A percentile compares a stretch with the other conserved stretches of the same genome.
phyloP scores from a whole-genome alignment of 106 monocot genomes.

The Acorus gramineus region DNA sequence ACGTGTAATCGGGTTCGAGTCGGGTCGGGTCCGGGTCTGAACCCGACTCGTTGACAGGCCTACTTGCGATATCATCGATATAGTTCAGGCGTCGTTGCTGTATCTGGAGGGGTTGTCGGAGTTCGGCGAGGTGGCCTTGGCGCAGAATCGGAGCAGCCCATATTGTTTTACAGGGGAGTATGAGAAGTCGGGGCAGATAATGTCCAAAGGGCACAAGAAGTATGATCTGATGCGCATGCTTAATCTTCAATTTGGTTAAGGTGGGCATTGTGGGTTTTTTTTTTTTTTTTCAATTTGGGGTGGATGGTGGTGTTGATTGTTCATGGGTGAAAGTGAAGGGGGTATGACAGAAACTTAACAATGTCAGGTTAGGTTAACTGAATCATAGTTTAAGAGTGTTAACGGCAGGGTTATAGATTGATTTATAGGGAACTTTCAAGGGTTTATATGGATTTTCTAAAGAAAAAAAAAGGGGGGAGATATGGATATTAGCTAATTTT shows the following conservation, averaged over 20 bases:
- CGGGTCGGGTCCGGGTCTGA: no score
- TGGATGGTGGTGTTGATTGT: background rate
- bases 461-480: no score
- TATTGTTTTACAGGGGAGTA: slow-evolving; percentile 28
- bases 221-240: slow-evolving; percentile 83
- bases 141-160: slow-evolving; percentile 14
- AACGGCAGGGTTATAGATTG: no score
- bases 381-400: no score
- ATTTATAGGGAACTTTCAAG: no score
- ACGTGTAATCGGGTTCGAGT: no score
- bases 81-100: slow-evolving; percentile 44
- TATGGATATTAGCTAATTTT: no score
- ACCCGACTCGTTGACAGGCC: no score
- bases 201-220: slow-evolving; percentile 75
- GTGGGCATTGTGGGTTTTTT: background rate
- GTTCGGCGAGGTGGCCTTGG: background rate
- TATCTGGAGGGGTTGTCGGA: slow-evolving; percentile 15
- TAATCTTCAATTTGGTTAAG: slow-evolving; percentile 63
- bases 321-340: no score
- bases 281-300: background rate
- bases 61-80: slow-evolving; percentile 56
- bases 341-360: no score
- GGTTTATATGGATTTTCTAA: no score
- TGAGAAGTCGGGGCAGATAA: slow-evolving; percentile 57
- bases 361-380: no score